phyloP scores from a whole-genome alignment of 768 basidiomycete species.

The Mycena haematopus region DNA sequence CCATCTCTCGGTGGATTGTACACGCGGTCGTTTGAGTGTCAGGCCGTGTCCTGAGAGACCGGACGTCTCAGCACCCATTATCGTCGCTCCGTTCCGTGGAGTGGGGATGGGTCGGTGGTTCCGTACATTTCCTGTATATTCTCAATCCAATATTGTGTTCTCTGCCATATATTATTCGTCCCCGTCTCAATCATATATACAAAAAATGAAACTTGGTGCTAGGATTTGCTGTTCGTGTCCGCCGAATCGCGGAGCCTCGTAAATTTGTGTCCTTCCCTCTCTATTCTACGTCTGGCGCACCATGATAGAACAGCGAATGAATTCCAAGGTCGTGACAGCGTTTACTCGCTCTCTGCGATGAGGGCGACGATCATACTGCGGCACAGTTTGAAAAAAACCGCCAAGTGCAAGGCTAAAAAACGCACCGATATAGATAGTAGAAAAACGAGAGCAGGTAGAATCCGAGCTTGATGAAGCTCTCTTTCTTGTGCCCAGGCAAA shows the following conservation, averaged over 20 bases:
- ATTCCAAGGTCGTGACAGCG: conserved; percentile 21
- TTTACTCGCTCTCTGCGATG: conserved; percentile 77
- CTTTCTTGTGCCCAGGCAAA: conserved; percentile 92
- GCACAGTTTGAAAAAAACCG: neutral
- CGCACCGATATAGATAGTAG: conserved; percentile 90
- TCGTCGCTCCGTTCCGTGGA: conserved; percentile 54
- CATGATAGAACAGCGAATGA: conserved; percentile 15
- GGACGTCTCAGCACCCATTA: conserved; percentile 86
- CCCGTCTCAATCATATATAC: conserved; percentile 23
- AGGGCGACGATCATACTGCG: conserved; percentile 88
- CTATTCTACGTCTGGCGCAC: conserved; percentile 15
- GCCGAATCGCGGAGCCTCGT: neutral
- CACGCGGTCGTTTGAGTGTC: conserved; percentile 90
- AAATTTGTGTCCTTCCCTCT: conserved; percentile 16
- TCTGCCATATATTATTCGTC: conserved; percentile 5
- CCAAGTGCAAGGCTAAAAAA: conserved; percentile 18
- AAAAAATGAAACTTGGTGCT: conserved; percentile 17
- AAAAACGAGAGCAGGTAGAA: conserved; percentile 93
- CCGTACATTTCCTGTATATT: conserved; percentile 44
- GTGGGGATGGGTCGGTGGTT: conserved; percentile 84
- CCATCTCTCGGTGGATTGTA: conserved; percentile 39
- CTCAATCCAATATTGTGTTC: neutral
- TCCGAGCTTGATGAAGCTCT: conserved; percentile 93
- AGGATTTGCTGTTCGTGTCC: neutral
- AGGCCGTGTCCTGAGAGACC: conserved; percentile 77